Conservation (phyloP, 2,329 filamentous ascomycete genomes). For the Alternaria triticimaculans region DNA sequence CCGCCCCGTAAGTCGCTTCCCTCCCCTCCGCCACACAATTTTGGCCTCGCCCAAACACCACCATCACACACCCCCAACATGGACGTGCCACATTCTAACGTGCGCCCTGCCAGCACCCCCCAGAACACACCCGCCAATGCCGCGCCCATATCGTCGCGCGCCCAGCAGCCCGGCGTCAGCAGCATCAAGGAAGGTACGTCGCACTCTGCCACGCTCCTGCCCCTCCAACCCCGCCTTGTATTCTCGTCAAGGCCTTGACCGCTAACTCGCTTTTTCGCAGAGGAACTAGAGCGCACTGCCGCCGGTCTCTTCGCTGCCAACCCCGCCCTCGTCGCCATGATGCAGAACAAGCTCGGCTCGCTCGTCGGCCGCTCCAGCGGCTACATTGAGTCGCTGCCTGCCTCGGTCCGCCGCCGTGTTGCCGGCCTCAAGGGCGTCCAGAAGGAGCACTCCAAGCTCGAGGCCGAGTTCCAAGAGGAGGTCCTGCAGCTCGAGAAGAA, state of each 20-base stretch:
- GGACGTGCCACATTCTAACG: constrained; percentile 44
- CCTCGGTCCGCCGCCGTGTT: constrained; percentile 88
- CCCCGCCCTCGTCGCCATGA: constrained; percentile 93
- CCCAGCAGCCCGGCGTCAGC: constrained; percentile 89
- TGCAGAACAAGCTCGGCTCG: constrained; percentile 92
- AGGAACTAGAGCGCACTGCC: constrained; percentile 88
- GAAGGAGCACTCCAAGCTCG: constrained; percentile 97
- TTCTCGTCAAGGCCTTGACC: constrained; percentile 38
- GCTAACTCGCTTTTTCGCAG: constrained; percentile 60
- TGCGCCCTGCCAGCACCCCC: constrained; percentile 73
- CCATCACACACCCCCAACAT: constrained; percentile 27
- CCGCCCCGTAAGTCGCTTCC: constrained; percentile 66
- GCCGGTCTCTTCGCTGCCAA: constrained; percentile 96
- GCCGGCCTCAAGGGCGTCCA: constrained; percentile 96
- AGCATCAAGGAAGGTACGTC: constrained; percentile 94
- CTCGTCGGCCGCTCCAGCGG: constrained; percentile 95
- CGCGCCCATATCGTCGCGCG: constrained; percentile 96
- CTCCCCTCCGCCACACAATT: constrained; percentile 32
- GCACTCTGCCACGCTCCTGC: constrained; percentile 20
- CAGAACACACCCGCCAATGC: constrained; percentile 97
- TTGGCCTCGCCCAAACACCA: constrained; percentile 21
- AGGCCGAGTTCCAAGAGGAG: constrained; percentile 98
- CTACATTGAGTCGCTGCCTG: constrained; percentile 95
- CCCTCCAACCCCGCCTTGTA: constrained; percentile 40
- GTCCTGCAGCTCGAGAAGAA: constrained; percentile 98